Conservation (phyloP, 495 filamentous ascomycete genomes). For the Talaromyces thailandensis region DNA sequence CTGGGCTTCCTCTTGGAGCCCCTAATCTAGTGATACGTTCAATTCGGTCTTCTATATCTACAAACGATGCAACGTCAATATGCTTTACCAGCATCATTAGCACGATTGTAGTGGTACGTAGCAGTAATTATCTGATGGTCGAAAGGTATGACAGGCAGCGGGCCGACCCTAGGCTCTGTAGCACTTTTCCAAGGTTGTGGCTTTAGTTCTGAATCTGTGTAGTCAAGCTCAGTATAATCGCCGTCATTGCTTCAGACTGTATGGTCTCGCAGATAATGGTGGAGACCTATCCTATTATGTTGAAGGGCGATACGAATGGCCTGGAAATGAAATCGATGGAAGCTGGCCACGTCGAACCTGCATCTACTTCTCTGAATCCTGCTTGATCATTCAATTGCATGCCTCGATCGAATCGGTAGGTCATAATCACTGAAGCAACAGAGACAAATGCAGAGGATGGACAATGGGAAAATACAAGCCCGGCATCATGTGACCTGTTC, state of each 20-base stretch:
- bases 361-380: not conserved
- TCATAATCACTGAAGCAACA: not conserved
- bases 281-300: not conserved
- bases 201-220: not conserved
- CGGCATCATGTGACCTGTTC: not conserved
- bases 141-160: not conserved
- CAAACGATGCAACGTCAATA: not conserved
- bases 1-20: not conserved
- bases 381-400: not conserved
- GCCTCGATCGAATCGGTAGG: not conserved
- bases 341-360: not conserved
- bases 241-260: no score
- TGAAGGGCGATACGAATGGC: not conserved
- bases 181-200: no score
- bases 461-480: not conserved
- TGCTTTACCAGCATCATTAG: not conserved
- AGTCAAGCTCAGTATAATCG: not conserved
- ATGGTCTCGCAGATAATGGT: not conserved
- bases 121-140: not conserved
- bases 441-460: not conserved
- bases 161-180: not conserved
- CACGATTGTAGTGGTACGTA: not conserved
- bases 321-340: not conserved
- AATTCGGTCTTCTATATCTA: not conserved
- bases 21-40: not conserved